A percentile compares a stretch with the other conserved stretches of the same genome.
Evolutionary conservation across 2,329 filamentous ascomycete species (phyloP).

Genomic region (Penicillium sp.): DNA sequence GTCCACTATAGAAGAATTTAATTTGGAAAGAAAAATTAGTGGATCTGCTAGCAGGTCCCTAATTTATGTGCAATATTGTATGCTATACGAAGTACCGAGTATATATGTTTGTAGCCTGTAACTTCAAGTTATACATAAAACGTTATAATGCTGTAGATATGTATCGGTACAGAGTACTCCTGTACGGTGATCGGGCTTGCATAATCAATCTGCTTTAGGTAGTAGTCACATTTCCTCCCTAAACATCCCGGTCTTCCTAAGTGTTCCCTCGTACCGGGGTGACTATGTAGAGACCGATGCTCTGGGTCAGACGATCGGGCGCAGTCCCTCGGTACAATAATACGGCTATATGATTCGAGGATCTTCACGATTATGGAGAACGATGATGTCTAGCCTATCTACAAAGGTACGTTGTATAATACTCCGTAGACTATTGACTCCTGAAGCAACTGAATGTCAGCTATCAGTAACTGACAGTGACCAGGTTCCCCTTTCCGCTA

Average conservation of each 20-base stretch:
- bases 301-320: slow-evolving; percentile 13
- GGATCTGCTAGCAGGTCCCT: not conserved
- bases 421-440: slow-evolving; percentile 19
- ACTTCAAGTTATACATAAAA: not conserved
- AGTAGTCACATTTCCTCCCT: not conserved
- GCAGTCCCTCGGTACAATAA: slow-evolving; percentile 3
- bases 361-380: not conserved
- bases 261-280: not conserved
- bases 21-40: not conserved
- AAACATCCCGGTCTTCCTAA: not conserved
- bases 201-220: slow-evolving; percentile 8
- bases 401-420: not conserved
- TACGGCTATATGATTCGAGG: slow-evolving; percentile 6
- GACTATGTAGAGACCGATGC: not conserved
- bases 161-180: not conserved
- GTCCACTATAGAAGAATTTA: slow-evolving; percentile 5
- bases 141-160: not conserved
- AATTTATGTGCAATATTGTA: not conserved
- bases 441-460: slow-evolving; percentile 19
- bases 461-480: slow-evolving; percentile 10
- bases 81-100: not conserved
- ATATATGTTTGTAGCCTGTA: not conserved
- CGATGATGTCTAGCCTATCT: slow-evolving; percentile 7
- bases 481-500: slow-evolving; percentile 4
- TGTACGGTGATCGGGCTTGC: slow-evolving; percentile 11